Evolutionary conservation across 305 asterid species (phyloP), one percentile per base, ranked within the genome.

Genomic region (Striga hermonthica): DNA sequence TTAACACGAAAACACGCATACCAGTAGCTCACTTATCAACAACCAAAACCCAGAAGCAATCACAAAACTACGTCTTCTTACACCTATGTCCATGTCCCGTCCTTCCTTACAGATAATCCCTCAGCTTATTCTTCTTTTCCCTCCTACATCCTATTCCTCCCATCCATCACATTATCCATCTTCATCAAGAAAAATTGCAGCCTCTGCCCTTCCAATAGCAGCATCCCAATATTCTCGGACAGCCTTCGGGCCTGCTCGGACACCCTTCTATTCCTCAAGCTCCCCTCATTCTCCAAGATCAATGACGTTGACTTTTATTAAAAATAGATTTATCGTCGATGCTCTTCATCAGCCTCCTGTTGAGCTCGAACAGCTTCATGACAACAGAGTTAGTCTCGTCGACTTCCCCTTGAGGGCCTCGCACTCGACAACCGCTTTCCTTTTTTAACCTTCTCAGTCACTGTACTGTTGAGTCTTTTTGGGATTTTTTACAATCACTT

Each of bases 131-230:
- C 73, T 68, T 88, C 69, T 73, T 75, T 88, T 3, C 81, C 47
- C 57, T 91, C 98, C 1, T 85, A 65, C 60, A 71, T 60, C n/a
- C n/a, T n/a, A n/a, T n/a, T n/a, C n/a, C n/a, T n/a, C 11, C 84
- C n/a, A n/a, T n/a, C n/a, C n/a, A n/a, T 80, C 35, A 72, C 90
- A 53, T 77, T 86, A 9, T 87, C 95, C 39, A 83, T 81, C 67
- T 89, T 86, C 76, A 91, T 72, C 74, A 91, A 60, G 40, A 91
- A 80, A 64, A 88, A 91, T 78, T 88, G 98, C 55, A 91, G 34
- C 86, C 84, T 94, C 79, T 94, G 96, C 55, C 91, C 83, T 71
- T 91, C 98, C 85, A 91, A 47, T 84, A 88, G 97, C 82, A 94
- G 49, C 73, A 96, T 80, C 36, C 96, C 98, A 3, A 94, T 85